A percentile compares a stretch with the other conserved stretches of the same genome.
Conservation (phyloP, 371 early-diverging fungal species). For the Dichotomocladium elegans region DNA sequence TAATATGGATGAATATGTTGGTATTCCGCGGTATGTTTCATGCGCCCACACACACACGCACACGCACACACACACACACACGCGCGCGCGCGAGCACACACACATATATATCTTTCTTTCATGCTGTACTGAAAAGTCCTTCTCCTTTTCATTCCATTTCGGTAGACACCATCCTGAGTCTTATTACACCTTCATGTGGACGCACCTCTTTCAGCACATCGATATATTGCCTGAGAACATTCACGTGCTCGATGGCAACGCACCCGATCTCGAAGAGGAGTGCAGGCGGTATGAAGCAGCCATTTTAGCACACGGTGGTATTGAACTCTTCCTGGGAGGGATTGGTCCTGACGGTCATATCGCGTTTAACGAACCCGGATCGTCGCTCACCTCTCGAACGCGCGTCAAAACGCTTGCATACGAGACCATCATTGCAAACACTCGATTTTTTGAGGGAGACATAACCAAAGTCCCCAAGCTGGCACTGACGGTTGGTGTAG, state of each 20-base stretch:
- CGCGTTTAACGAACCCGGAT: slow-evolving; percentile 90
- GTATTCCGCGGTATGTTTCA: slow-evolving; percentile 47
- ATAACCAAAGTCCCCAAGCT: slow-evolving; percentile 86
- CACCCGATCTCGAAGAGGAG: slow-evolving; percentile 74
- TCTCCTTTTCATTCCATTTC: too few species aligned
- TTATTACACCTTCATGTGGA: slow-evolving; percentile 89
- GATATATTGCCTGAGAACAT: slow-evolving; percentile 78
- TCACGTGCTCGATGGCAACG: slow-evolving; percentile 83
- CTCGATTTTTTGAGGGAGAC: slow-evolving; percentile 85
- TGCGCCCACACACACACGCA: slow-evolving; percentile 55
- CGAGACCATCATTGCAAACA: slow-evolving; percentile 87
- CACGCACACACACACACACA: background rate
- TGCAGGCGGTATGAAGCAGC: slow-evolving; percentile 77
- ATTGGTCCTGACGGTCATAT: slow-evolving; percentile 92
- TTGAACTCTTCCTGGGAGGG: slow-evolving; percentile 79
- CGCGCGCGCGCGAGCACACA: too few species aligned
- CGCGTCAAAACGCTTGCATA: slow-evolving; percentile 90
- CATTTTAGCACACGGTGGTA: slow-evolving; percentile 75
- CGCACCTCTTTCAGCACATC: slow-evolving; percentile 78
- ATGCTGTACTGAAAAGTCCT: too few species aligned
- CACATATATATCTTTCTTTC: too few species aligned
- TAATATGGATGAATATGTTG: slow-evolving; percentile 76
- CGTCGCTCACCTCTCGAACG: slow-evolving; percentile 82
- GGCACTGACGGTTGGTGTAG: slow-evolving; percentile 86
- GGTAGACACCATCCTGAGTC: slow-evolving; percentile 70